Percentiles rank a stretch among this genome's conserved stretches.
Evolutionary conservation across 768 basidiomycete species (phyloP).

Genomic region (Calvatia gigantea): DNA sequence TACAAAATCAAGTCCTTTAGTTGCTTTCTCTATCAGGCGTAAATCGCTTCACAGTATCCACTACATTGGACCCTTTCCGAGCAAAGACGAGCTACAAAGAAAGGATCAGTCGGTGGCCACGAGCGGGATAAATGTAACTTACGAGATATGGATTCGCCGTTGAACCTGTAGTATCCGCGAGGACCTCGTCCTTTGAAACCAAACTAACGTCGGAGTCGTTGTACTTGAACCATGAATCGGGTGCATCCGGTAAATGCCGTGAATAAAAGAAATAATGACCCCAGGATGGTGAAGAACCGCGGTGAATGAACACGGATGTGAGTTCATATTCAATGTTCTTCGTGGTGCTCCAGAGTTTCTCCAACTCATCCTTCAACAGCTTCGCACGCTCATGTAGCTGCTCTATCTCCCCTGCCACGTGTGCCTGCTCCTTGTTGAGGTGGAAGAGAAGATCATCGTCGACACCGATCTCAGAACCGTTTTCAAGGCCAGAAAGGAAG

Average conservation of each 20-base stretch:
- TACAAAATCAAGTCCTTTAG: slow-evolving; percentile 5
- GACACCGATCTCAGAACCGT: slow-evolving; percentile 42
- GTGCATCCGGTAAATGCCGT: slow-evolving; percentile 73
- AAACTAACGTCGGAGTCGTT: slow-evolving; percentile 86
- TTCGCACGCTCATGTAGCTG: slow-evolving; percentile 45
- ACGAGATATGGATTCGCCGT: slow-evolving; percentile 91
- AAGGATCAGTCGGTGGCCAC: slow-evolving; percentile 2
- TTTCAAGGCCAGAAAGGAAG: slow-evolving; percentile 52
- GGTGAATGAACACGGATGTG: slow-evolving; percentile 93
- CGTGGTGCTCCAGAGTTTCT: slow-evolving; percentile 71
- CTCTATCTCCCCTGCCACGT: slow-evolving; percentile 55
- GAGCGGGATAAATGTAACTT: slow-evolving; percentile 22
- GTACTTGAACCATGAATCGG: slow-evolving; percentile 93
- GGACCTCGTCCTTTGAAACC: slow-evolving; percentile 77
- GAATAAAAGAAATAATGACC: slow-evolving; percentile 98
- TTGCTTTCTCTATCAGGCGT: slow-evolving; percentile 26
- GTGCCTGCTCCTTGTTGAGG: slow-evolving; percentile 50
- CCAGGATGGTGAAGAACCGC: slow-evolving; percentile 81
- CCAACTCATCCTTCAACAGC: slow-evolving; percentile 64
- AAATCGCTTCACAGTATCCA: slow-evolving; percentile 78
- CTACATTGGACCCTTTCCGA: slow-evolving; percentile 72
- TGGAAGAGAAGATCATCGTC: slow-evolving; percentile 53
- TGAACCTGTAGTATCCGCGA: slow-evolving; percentile 86
- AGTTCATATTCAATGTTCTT: slow-evolving; percentile 77
- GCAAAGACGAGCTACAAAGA: slow-evolving; percentile 72